Percentiles rank a stretch among this genome's conserved stretches.
phyloP scores from a whole-genome alignment of 305 asterid genomes.

The Solanum aculeatissimum region DNA sequence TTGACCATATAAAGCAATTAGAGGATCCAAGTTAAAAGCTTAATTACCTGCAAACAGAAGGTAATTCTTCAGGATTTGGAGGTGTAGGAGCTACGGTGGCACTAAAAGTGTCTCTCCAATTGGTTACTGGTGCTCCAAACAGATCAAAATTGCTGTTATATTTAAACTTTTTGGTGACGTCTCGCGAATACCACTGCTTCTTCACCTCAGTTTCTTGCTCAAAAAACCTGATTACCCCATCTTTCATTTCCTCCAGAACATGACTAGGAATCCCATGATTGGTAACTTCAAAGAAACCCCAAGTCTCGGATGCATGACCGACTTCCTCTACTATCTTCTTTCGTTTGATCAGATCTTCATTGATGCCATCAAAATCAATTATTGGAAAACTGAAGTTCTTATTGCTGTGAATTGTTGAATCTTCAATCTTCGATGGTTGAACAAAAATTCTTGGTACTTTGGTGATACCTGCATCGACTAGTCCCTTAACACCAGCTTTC shows the following conservation, averaged over 20 bases:
- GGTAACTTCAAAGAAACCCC: neutral
- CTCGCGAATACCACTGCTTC: neutral
- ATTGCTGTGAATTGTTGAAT: neutral
- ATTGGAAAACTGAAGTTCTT: neutral
- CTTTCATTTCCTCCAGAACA: slow-evolving; percentile 1
- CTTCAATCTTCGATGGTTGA: neutral
- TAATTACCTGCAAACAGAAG: neutral
- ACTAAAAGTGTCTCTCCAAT: slow-evolving; percentile 3
- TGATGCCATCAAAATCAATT: neutral
- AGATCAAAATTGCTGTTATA: neutral
- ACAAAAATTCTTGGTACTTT: no score
- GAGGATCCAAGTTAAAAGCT: no score
- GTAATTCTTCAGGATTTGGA: neutral
- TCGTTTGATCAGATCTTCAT: neutral
- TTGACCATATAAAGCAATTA: no score
- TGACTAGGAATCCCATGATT: neutral
- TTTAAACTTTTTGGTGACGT: neutral
- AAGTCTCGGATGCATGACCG: neutral
- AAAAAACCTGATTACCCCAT: neutral
- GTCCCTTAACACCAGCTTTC: no score
- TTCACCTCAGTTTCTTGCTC: slow-evolving; percentile 8
- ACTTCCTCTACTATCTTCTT: neutral
- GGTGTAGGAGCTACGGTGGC: slow-evolving; percentile 1
- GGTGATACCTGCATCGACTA: no score
- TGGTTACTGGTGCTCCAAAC: neutral